Evolutionary conservation across 805 yeast species (phyloP), one percentile per base, ranked within the genome.

Genomic region (Candida xiaguanensis): DNA sequence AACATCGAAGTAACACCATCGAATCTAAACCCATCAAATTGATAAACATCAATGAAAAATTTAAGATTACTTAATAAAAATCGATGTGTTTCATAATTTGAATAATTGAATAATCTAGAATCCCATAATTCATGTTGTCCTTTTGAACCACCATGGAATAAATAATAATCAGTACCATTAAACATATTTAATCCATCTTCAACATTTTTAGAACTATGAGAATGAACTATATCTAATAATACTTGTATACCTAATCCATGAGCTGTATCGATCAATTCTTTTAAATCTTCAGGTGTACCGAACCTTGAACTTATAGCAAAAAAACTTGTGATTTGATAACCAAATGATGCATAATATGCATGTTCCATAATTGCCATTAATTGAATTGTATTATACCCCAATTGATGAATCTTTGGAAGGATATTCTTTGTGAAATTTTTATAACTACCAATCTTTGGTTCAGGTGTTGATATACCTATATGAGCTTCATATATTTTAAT

Each of bases 331-430:
- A 91, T 81, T 61, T 91, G 99, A 59, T 91, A 91, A n/a, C 99
- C 99, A 59, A 91, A 91, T 2, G 96, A 87, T 1, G 97, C 99
- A 59, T 91, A 91, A 59, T 91, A 91, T 1, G 99, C 98, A 59
- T 91, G 99, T 63, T 91, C 99, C 99, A 91, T 91, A 31, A 91
- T 76, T 0, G 99, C 97, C 99, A 91, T 91, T 55, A 91, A 72
- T 64, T 91, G 99, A 51, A 91, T 84, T 4, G 95, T 81, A 60
- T 93, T 88, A 61, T 91, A 91, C 26, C 97, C 97, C 43, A 90
- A 72, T 46, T 82, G 77, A 50, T 79, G 80, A 49, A 91, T 86
- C 32, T 82, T 72, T n/a, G 98, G 98, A 45, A 91, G 73, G 9
- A 89, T 72, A 47, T 85, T 80, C 32, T 67, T 49, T 11, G 96